Evolutionary conservation across 139 green algal genomes (phyloP).

Genomic region (Ettlia oleoabundans): DNA sequence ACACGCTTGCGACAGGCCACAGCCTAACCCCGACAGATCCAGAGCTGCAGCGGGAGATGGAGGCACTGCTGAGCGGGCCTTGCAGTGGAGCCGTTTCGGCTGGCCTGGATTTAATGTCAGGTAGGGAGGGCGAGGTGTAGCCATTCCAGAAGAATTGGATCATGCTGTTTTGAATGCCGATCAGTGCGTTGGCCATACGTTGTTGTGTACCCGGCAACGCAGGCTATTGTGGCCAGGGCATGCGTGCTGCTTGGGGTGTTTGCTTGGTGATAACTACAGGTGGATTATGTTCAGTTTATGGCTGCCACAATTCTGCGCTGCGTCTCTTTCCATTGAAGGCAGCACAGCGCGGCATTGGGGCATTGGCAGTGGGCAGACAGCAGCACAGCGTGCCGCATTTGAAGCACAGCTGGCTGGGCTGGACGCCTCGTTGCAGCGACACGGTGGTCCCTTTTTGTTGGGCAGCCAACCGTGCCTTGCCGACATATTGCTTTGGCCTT

Average conservation of each 20-base stretch:
- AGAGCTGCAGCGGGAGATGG: constrained; percentile 24
- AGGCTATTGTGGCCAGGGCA: too few species aligned
- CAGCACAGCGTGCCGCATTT: constrained; percentile 46
- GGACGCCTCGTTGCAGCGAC: not conserved
- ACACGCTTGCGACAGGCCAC: not conserved
- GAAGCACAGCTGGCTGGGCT: constrained; percentile 32
- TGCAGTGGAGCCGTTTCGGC: not conserved
- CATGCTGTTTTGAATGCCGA: too few species aligned
- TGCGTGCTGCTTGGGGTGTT: too few species aligned
- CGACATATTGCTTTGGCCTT: constrained; percentile 52
- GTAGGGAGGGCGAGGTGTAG: not conserved
- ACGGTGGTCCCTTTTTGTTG: constrained; percentile 52
- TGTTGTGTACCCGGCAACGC: too few species aligned
- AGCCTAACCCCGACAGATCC: constrained; percentile 35
- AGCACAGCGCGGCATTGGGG: constrained; percentile 48
- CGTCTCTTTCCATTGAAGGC: not conserved
- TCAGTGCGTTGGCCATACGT: too few species aligned
- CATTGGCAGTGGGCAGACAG: constrained; percentile 47
- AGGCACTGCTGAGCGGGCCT: constrained; percentile 17
- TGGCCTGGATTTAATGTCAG: constrained; percentile 48
- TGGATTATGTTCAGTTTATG: too few species aligned
- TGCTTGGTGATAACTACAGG: too few species aligned
- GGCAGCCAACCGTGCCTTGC: constrained; percentile 36
- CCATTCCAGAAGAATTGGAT: too few species aligned
- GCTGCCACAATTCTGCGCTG: not conserved